These are phyloP conservation scores for Phytopythium delawarense DNA, from an alignment of 352 stramenopile genomes.

Conservation along the genomic window DNA sequence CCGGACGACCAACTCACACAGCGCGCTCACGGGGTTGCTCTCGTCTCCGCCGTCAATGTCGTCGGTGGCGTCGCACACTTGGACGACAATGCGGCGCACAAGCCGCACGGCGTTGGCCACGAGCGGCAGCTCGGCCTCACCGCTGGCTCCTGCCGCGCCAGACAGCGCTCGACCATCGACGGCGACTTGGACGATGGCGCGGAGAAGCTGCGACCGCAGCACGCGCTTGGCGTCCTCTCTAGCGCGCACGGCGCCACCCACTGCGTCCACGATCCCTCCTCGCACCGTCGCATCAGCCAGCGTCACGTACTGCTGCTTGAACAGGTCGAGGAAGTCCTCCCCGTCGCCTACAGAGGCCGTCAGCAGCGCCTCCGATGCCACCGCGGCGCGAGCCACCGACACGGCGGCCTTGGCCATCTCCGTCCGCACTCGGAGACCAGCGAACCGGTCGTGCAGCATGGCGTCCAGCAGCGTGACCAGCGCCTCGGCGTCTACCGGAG, in stretches of 20 bases:
- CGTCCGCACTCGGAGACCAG: constrained; percentile 14
- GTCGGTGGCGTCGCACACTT: background rate
- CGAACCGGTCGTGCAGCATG: constrained; percentile 21
- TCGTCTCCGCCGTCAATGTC: background rate
- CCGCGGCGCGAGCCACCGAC: background rate
- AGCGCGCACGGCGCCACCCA: constrained; percentile 23
- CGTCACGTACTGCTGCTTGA: constrained; percentile 79
- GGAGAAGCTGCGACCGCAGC: constrained; percentile 32
- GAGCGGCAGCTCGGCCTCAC: constrained; percentile 11
- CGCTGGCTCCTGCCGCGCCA: constrained; percentile 13
- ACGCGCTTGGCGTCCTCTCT: constrained; percentile 52
- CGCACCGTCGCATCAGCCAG: constrained; percentile 22
- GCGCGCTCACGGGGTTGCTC: background rate
- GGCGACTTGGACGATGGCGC: constrained; percentile 41
- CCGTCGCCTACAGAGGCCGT: constrained; percentile 7
- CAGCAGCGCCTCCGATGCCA: constrained; percentile 8
- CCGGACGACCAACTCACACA: constrained; percentile 46
- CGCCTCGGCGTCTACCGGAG: background rate
- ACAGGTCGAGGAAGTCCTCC: constrained; percentile 28
- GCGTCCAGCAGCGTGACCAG: constrained; percentile 14
- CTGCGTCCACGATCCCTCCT: constrained; percentile 23
- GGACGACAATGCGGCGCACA: constrained; percentile 8
- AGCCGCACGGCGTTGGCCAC: constrained; percentile 23
- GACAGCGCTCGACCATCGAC: constrained; percentile 7
- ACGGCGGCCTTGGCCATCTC: constrained; percentile 9